Percentiles rank a stretch among this genome's conserved stretches.
phyloP scores from a whole-genome alignment of 768 basidiomycete genomes.

The Phylloporus sp. region DNA sequence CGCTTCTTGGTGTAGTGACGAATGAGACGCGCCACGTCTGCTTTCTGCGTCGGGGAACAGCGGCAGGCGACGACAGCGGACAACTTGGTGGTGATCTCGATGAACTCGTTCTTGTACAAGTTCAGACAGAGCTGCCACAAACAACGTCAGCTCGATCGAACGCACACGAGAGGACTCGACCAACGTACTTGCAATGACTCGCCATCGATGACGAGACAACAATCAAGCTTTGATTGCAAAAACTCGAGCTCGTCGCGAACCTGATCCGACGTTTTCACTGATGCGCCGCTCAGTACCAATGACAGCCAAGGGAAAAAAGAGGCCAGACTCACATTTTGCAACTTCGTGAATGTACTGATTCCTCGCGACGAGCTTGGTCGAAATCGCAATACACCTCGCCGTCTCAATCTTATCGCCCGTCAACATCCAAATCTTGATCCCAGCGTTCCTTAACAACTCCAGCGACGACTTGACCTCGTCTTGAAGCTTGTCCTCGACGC shows the following conservation, averaged over 20 bases:
- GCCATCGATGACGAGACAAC: constrained; percentile 97
- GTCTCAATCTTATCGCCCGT: constrained; percentile 99
- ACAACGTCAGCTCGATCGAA: not conserved
- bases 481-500: constrained; percentile 98
- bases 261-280: constrained; percentile 83
- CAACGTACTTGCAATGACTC: constrained; percentile 81
- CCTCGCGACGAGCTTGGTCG: constrained; percentile 90
- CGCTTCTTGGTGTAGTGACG: constrained; percentile 87
- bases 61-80: constrained; percentile 97
- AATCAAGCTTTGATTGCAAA: constrained; percentile 89
- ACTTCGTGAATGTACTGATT: constrained; percentile 98
- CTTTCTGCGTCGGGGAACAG: constrained; percentile 98
- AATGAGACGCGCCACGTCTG: constrained; percentile 93
- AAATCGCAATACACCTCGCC: constrained; percentile 95
- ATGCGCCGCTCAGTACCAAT: constrained; percentile 3
- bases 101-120: constrained; percentile 89
- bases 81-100: constrained; percentile 92
- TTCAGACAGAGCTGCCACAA: constrained; percentile 74
- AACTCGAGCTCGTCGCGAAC: constrained; percentile 88
- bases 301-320: not conserved
- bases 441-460: constrained; percentile 90
- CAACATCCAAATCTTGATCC: constrained; percentile 99
- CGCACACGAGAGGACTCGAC: not conserved
- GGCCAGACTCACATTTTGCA: constrained; percentile 61
- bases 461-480: constrained; percentile 94